These are phyloP conservation scores for Penicillium sp. DNA, from an alignment of 2,329 filamentous ascomycete species.

Conservation along the genomic window DNA sequence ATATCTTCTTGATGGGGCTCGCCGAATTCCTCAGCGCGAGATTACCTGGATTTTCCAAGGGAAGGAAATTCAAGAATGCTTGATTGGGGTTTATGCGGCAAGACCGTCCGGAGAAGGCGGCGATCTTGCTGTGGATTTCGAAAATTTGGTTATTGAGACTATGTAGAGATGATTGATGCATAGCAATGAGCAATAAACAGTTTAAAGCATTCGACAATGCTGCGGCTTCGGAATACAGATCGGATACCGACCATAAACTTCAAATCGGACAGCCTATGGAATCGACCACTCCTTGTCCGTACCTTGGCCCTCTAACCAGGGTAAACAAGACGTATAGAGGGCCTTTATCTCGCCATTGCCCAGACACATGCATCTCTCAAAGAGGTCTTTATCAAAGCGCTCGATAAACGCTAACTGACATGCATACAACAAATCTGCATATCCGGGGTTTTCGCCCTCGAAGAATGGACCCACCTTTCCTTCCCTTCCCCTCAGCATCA, in stretches of 20 bases:
- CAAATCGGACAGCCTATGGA: background rate
- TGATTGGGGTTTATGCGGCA: slow-evolving; percentile 1
- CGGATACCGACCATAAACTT: too few species aligned
- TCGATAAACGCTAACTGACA: slow-evolving; percentile 28
- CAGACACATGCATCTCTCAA: slow-evolving; percentile 23
- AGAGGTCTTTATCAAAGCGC: slow-evolving; percentile 25
- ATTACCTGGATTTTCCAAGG: background rate
- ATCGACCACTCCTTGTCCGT: slow-evolving; percentile 35
- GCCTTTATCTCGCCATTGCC: slow-evolving; percentile 30
- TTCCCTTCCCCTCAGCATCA: slow-evolving; percentile 29
- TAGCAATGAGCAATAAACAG: too few species aligned
- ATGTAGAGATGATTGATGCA: background rate
- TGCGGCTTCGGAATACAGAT: too few species aligned
- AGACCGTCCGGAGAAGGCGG: background rate
- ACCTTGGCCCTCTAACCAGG: slow-evolving; percentile 37
- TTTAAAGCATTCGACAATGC: too few species aligned
- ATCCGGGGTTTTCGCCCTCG: slow-evolving; percentile 34
- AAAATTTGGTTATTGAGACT: background rate
- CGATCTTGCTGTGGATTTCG: background rate
- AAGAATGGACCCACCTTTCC: slow-evolving; percentile 37
- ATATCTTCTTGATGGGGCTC: background rate
- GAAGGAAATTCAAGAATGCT: background rate
- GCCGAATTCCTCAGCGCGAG: background rate
- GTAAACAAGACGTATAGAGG: slow-evolving; percentile 33
- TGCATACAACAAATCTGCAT: slow-evolving; percentile 36